phyloP scores from a whole-genome alignment of 2,329 filamentous ascomycete genomes.

The Trichoderma pleuroti region DNA sequence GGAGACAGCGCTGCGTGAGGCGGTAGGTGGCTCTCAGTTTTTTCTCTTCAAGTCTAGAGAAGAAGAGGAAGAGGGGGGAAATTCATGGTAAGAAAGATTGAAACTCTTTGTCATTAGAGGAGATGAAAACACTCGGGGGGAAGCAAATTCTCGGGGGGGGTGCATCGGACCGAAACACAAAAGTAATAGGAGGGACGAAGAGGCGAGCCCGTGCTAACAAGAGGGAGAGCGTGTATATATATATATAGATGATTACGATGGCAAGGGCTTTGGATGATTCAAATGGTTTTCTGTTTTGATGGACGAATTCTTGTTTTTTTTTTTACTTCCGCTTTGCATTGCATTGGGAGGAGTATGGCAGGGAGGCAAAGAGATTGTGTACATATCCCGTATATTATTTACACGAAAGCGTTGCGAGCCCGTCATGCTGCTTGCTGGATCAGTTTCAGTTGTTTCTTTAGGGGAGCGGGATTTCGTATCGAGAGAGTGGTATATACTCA shows the following conservation, averaged over 20 bases:
- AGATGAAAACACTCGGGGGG: background rate
- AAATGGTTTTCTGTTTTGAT: background rate
- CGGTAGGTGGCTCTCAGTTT: background rate
- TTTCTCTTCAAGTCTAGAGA: background rate
- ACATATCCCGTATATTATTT: background rate
- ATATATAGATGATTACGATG: slow-evolving; percentile 3
- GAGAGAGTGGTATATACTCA: background rate
- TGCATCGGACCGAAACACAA: background rate
- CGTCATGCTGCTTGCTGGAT: background rate
- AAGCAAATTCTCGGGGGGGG: no score
- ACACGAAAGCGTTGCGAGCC: background rate
- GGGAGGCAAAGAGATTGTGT: background rate
- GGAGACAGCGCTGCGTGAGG: background rate
- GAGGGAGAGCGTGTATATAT: background rate
- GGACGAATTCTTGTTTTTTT: background rate
- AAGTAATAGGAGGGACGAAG: background rate
- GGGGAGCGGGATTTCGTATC: background rate
- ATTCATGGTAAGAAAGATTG: background rate
- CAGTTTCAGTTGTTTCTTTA: no score
- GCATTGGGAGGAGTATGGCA: slow-evolving; percentile 2
- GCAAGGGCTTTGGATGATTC: background rate
- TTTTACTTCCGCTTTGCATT: background rate
- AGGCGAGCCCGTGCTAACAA: background rate
- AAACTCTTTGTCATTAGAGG: background rate
- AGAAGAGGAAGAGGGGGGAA: background rate